These are phyloP conservation scores for Phylloporus sp. DNA, from an alignment of 768 basidiomycete genomes.

Conservation along the genomic window DNA sequence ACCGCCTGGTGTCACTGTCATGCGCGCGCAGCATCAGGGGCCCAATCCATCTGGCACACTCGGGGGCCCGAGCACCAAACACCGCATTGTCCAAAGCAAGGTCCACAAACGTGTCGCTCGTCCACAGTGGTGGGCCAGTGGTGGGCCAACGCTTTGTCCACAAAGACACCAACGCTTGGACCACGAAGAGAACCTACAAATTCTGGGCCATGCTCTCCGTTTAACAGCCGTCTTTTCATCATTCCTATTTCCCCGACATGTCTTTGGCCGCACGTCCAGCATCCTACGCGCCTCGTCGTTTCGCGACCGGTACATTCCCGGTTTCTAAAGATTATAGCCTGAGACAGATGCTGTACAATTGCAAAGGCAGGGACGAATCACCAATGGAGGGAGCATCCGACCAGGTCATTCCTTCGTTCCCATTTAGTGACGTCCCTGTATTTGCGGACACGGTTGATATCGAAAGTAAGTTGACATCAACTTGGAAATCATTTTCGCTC, in stretches of 20 bases:
- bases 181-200: conserved; percentile 17
- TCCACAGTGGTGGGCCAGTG: neutral
- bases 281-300: conserved; percentile 17
- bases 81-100: neutral
- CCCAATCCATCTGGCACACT: neutral
- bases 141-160: neutral
- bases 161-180: conserved; percentile 8
- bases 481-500: neutral
- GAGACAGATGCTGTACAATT: conserved; percentile 28
- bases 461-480: conserved; percentile 33
- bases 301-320: conserved; percentile 26
- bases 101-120: conserved; percentile 1
- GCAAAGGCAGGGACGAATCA: conserved; percentile 1
- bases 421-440: conserved; percentile 24
- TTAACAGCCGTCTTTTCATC: neutral
- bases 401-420: conserved; percentile 32
- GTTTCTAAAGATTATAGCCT: conserved; percentile 23
- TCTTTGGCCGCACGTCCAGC: neutral
- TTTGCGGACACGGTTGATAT: conserved; percentile 41
- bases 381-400: conserved; percentile 8
- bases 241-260: conserved; percentile 5
- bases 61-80: conserved; percentile 6
- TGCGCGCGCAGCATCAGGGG: conserved; percentile 1
- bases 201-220: neutral
- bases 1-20: conserved; percentile 4